Evolutionary conservation across 108 stramenopile genomes (phyloP).

Genomic region (Cyclotella baltica): DNA sequence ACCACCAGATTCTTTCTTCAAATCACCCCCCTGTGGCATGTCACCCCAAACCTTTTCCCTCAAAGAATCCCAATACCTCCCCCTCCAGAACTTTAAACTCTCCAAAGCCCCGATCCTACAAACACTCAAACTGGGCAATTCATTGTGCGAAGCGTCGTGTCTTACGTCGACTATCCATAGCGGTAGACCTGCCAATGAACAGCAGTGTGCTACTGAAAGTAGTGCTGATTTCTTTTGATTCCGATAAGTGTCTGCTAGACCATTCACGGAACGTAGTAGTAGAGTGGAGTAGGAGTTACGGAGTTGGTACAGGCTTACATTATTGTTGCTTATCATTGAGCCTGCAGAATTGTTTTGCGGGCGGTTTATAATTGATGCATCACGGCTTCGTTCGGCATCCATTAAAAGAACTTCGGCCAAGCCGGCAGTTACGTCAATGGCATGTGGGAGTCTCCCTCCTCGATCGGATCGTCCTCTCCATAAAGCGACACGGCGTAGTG

Average conservation of each 20-base stretch:
- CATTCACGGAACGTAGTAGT: conserved; percentile 84
- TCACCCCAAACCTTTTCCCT: conserved; percentile 43
- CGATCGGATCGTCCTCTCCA: conserved; percentile 65
- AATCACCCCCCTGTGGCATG: conserved; percentile 13
- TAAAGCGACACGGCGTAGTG: conserved; percentile 64
- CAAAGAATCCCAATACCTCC: conserved; percentile 67
- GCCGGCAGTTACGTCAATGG: conserved; percentile 72
- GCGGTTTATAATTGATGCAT: neutral
- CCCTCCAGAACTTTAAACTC: conserved; percentile 68
- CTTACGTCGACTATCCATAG: conserved; percentile 85
- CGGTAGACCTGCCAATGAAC: conserved; percentile 76
- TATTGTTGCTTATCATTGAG: conserved; percentile 3
- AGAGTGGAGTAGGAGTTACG: conserved; percentile 75
- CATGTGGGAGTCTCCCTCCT: conserved; percentile 66
- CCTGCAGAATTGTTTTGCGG: neutral
- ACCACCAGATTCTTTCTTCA: neutral
- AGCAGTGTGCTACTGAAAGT: conserved; percentile 65
- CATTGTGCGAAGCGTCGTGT: conserved; percentile 85
- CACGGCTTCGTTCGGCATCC: conserved; percentile 45
- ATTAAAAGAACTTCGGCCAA: conserved; percentile 68
- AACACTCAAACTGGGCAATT: conserved; percentile 70
- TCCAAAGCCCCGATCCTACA: conserved; percentile 72
- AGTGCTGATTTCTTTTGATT: conserved; percentile 60
- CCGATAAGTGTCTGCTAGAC: conserved; percentile 75
- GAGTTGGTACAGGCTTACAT: conserved; percentile 47